Base-by-base conservation (phyloP, 805 yeast genomes). In the Barnettozyma vustinii region DNA sequence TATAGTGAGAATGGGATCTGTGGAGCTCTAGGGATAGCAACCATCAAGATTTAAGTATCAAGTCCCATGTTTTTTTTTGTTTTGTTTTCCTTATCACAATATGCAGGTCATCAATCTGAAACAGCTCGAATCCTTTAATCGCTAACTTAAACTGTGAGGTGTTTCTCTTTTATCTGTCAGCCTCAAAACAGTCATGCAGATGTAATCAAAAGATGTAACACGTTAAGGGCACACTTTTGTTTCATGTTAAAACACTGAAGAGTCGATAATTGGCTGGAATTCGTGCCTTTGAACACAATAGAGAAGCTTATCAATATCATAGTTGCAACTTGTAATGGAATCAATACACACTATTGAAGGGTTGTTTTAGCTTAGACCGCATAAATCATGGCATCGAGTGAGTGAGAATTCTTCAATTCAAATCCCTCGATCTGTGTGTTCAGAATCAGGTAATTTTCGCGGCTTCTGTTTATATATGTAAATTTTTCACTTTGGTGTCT, bases 361-460 rank as follows among this genome's bases (percentile, higher is more conserved):
- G n/a, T n/a, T n/a, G n/a, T n/a, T n/a, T n/a, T n/a, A n/a, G n/a
- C 25, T 23, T 23, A 5, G 5, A 8, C 25, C 25, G 8, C 7
- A 23, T 23, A 23, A 23, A 23, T 23, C 5, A 23, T 23, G 25
- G 8, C 25, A 23, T 23, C 25, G 25, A 23, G 25, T 23, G 8
- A 23, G 7, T 23, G 8, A 5, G 25, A 23, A n/a, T n/a, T n/a
- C n/a, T n/a, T n/a, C n/a, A n/a, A n/a, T n/a, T n/a, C n/a, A n/a
- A n/a, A n/a, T n/a, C n/a, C n/a, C n/a, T n/a, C n/a, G n/a, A n/a
- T n/a, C n/a, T n/a, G n/a, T n/a, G n/a, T n/a, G n/a, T n/a, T 26
- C 35, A 40, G 32, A 36, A 36, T 36, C 21, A 5, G 41, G 41
- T 37, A 41, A 42, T 42, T 35, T 47, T 42, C 49, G 46, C 49